Evolutionary conservation across 2,329 filamentous ascomycete genomes (phyloP).

Genomic region (Bipolaris cookei): DNA sequence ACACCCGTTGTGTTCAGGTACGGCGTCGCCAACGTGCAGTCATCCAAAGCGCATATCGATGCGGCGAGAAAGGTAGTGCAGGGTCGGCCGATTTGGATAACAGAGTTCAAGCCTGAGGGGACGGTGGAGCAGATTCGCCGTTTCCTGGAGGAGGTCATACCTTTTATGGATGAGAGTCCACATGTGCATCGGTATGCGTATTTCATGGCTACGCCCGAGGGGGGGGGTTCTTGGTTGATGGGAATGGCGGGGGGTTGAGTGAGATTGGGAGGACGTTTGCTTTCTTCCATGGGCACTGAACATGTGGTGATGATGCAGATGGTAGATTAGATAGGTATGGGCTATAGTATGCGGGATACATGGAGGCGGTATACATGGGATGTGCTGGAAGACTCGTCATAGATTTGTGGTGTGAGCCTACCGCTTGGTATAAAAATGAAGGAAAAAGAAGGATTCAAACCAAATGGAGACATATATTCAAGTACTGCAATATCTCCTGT

Average conservation of each 20-base stretch:
- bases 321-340: not conserved
- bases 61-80: conserved; percentile 54
- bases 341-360: not conserved
- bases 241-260: conserved; percentile 18
- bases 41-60: conserved; percentile 47
- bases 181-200: conserved; percentile 45
- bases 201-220: conserved; percentile 27
- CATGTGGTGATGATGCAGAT: not conserved
- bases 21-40: conserved; percentile 25
- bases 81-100: conserved; percentile 53
- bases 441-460: too few species aligned
- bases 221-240: conserved; percentile 24
- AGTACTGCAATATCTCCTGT: not conserved
- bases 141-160: conserved; percentile 39
- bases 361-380: too few species aligned
- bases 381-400: too few species aligned
- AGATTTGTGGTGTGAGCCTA: too few species aligned
- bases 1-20: conserved; percentile 22
- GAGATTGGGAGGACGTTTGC: conserved; percentile 16
- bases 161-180: conserved; percentile 39
- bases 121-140: conserved; percentile 23
- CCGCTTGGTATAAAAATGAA: too few species aligned
- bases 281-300: not conserved
- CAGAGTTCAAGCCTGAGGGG: conserved; percentile 38
- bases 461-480: not conserved